These are phyloP conservation scores for Apiotrichum domesticum DNA, from an alignment of 1,284 basidiomycete species.

Conservation along the genomic window DNA sequence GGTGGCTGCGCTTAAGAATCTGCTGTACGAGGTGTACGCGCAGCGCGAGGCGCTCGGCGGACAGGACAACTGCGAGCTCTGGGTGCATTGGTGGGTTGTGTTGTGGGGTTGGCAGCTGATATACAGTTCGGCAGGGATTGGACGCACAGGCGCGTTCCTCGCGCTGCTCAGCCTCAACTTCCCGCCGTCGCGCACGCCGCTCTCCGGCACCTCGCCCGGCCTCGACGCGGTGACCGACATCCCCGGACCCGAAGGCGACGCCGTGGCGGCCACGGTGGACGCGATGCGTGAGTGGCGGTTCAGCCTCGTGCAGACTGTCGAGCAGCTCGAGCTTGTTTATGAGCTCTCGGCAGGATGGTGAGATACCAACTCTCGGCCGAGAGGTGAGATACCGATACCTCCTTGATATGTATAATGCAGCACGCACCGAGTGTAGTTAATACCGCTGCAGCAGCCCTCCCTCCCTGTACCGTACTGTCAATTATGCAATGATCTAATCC, in stretches of 20 bases:
- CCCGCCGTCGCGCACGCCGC: neutral
- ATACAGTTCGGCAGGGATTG: constrained; percentile 41
- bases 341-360: neutral
- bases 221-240: constrained; percentile 1
- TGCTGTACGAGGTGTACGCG: constrained; percentile 26
- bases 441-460: too few relatives aligned
- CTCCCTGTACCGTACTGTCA: too few relatives aligned
- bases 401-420: too few relatives aligned
- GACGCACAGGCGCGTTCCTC: constrained; percentile 41
- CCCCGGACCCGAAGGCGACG: constrained; percentile 10
- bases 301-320: constrained; percentile 32
- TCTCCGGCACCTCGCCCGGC: constrained; percentile 23
- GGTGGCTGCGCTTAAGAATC: constrained; percentile 21
- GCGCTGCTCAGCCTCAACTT: constrained; percentile 31
- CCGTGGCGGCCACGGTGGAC: constrained; percentile 31
- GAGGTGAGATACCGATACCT: too few relatives aligned
- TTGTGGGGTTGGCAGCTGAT: neutral
- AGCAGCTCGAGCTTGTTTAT: constrained; percentile 32
- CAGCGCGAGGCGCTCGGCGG: constrained; percentile 17
- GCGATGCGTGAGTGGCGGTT: constrained; percentile 33
- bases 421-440: too few relatives aligned
- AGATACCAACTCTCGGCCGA: too few relatives aligned
- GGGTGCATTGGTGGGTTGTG: constrained; percentile 44
- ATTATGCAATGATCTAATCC: neutral
- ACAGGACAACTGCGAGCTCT: constrained; percentile 31